phyloP scores from a whole-genome alignment of 306 rosid species.

The Vigna trinervia region DNA sequence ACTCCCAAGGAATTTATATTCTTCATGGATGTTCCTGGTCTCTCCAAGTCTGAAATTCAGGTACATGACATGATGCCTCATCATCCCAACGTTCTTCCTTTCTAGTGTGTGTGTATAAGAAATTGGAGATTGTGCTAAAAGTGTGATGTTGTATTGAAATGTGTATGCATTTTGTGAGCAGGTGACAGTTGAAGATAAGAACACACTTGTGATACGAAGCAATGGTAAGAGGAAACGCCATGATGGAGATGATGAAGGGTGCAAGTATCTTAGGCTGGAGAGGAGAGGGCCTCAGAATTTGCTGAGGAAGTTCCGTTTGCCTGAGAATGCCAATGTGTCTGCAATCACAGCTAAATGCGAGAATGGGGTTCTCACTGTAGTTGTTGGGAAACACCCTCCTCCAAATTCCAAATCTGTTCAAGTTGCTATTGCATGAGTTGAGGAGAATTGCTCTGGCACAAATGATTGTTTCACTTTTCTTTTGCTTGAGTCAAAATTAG shows the following conservation, averaged over 20 bases:
- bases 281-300: constrained; percentile 60
- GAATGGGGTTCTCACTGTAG: constrained; percentile 62
- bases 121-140: neutral
- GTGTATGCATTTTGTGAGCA: neutral
- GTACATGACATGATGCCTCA: constrained; percentile 32
- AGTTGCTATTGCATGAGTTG: constrained; percentile 55
- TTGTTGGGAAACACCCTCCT: constrained; percentile 73
- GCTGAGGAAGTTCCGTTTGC: constrained; percentile 55
- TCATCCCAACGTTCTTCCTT: neutral
- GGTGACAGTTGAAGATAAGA: constrained; percentile 66
- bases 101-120: neutral
- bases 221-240: constrained; percentile 69
- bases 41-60: constrained; percentile 76
- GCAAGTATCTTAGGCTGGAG: constrained; percentile 69
- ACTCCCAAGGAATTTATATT: constrained; percentile 59
- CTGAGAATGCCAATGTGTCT: constrained; percentile 58
- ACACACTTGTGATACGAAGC: constrained; percentile 58
- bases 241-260: constrained; percentile 69
- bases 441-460: neutral
- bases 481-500: neutral
- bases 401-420: constrained; percentile 65
- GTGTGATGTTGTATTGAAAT: neutral
- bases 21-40: constrained; percentile 74
- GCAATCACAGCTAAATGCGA: constrained; percentile 71
- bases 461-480: neutral